Base-by-base conservation (phyloP, 345 rosid genomes). In the Gynandropsis gynandra region DNA sequence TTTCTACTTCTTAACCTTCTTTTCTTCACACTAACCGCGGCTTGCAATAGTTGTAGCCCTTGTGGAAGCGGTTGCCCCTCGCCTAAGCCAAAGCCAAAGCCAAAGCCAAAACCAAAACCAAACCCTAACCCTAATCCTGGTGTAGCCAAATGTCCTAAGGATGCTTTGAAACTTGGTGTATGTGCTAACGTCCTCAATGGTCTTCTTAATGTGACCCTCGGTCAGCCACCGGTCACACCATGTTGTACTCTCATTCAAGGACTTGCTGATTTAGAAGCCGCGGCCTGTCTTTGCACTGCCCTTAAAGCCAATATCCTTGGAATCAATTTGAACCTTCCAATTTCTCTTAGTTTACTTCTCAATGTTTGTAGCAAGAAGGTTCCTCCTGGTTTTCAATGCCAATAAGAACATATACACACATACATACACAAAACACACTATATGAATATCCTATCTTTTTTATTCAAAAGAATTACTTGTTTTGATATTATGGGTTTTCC, bases 261-360 rank as follows among this genome's bases (percentile, higher is more conserved):
- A 14, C 80, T 80, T 11, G 75, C 24, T 17, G 83, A 66, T 51
- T 58, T 77, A 44, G 80, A 80, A 40, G 81, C 76, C 19, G 77
- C 80, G 0, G 61, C 69, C 56, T 80, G 83, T 72, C 82, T 80
- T 36, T 80, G 80, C 74, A 72, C 79, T 11, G 76, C 74, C 8
- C 58, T 79, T 8, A 74, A 43, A 58, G 76, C 60, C 44, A 74
- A 74, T 20, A 50, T 77, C 32, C 72, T 80, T 16, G 82, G 86
- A 7, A 58, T 65, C 51, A 67, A 70, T 47, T 52, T 80, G 2
- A 63, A 80, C 16, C 9, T 77, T 31, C 80, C 80, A 0, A 3
- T 76, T 40, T 60, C 73, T 11, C 71, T 79, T 16, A 71, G 70
- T 24, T 62, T 79, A 42, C 68, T 72, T 35, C 66, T 80, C 57